Conservation (phyloP, 1,139 yeast species). For the Sporopachydermia cereana region DNA sequence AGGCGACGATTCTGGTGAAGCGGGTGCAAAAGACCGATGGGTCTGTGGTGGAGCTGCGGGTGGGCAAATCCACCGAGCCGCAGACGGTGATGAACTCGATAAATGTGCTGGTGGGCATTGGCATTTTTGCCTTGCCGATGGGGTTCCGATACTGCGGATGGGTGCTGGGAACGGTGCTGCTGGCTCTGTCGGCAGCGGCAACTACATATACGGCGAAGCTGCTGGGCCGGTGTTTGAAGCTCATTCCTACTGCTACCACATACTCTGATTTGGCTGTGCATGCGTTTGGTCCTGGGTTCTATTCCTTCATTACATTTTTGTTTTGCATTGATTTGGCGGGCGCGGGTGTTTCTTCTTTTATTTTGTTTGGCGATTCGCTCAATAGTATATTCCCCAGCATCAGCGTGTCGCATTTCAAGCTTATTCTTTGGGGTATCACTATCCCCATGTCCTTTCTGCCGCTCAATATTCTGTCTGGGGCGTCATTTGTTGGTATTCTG, state of each 20-base stretch:
- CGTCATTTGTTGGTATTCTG: constrained; percentile 38
- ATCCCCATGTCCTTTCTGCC: constrained; percentile 36
- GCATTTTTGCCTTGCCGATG: constrained; percentile 42
- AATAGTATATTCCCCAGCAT: constrained; percentile 30
- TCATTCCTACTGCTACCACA: constrained; percentile 38
- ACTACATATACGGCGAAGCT: constrained; percentile 35
- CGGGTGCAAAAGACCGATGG: constrained; percentile 4
- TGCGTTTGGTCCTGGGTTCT: constrained; percentile 13
- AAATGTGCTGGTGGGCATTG: constrained; percentile 64
- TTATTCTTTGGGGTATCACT: constrained; percentile 31
- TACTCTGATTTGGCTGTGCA: constrained; percentile 40
- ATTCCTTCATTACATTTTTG: constrained; percentile 16
- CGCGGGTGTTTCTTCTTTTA: constrained; percentile 44
- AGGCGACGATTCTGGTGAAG: neutral
- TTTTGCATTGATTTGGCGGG: constrained; percentile 41
- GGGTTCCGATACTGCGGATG: constrained; percentile 42
- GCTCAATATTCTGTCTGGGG: constrained; percentile 34
- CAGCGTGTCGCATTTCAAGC: constrained; percentile 27
- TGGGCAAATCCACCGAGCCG: constrained; percentile 4
- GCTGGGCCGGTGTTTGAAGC: constrained; percentile 30
- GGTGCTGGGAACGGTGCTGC: constrained; percentile 31
- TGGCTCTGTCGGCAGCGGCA: constrained; percentile 29
- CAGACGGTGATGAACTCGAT: constrained; percentile 37
- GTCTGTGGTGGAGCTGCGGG: neutral
- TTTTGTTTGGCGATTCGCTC: constrained; percentile 44